These are phyloP conservation scores for Coccomyxa sp. DNA, from an alignment of 139 green algal genomes.

Conservation along the genomic window DNA sequence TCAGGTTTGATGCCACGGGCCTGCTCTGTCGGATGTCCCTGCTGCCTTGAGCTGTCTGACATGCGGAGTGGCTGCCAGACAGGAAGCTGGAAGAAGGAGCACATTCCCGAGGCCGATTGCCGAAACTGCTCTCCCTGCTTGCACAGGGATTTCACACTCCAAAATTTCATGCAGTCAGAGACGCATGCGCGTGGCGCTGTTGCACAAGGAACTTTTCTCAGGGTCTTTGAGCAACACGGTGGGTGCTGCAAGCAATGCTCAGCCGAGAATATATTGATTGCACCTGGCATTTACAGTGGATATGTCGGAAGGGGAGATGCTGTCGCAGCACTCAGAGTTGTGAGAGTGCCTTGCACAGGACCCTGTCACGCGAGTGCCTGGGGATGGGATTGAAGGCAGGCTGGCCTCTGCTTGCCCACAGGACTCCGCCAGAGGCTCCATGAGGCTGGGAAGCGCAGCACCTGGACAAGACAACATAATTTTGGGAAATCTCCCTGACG, in stretches of 20 bases:
- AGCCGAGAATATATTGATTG: neutral
- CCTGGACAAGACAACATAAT: neutral
- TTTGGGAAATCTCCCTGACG: too few species aligned
- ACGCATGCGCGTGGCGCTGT: too few species aligned
- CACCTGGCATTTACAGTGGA: neutral
- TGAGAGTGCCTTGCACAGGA: neutral
- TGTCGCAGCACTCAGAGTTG: neutral
- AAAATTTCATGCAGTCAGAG: too few species aligned
- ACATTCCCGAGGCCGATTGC: too few species aligned
- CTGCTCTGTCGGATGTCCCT: too few species aligned
- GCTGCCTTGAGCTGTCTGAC: too few species aligned
- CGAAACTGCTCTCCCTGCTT: too few species aligned
- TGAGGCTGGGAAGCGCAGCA: neutral
- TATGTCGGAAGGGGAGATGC: neutral
- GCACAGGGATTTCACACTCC: too few species aligned
- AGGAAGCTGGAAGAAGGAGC: too few species aligned
- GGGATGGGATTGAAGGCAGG: neutral
- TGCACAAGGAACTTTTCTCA: too few species aligned
- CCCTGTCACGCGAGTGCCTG: neutral
- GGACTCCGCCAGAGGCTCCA: neutral
- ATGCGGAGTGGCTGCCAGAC: too few species aligned
- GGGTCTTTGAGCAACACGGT: neutral
- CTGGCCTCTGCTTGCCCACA: neutral
- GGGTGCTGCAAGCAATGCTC: neutral
- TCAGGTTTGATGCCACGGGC: too few species aligned